Base-by-base conservation (phyloP, 108 stramenopile species). In the Craspedostauros australis region DNA sequence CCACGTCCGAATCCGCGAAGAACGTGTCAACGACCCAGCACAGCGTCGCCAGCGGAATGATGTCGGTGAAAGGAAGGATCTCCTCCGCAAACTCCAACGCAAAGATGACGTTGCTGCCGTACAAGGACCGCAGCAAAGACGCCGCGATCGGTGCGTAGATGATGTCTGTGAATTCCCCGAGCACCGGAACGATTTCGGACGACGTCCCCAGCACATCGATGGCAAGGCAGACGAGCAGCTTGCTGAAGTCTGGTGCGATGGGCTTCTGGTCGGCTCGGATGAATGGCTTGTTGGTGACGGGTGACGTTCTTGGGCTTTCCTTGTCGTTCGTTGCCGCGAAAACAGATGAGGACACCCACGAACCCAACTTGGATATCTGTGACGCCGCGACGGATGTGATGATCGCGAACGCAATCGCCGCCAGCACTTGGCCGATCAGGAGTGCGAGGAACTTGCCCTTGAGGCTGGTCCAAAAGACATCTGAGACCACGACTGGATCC, bases 31-130 rank as follows among this genome's bases (percentile, higher is more conserved):
- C 51, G 7, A 75, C 73, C 85, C 85, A 86, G 34, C 65, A 78
- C 45, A 82, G 75, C 1, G 84, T 86, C 7, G 84, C 84, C n/a
- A 86, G 58, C 1, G 84, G 84, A 12, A 86, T 34, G 11, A 86
- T 52, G 66, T 86, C 84, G n/a, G 84, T 86, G 54, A 86, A 79
- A 22, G 85, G 85, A 23, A 86, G 47, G n/a, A 86, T 82, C 40
- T 86, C 85, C 62, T 86, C 85, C 7, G 66, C 73, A 49, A 86
- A 77, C 36, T 86, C 85, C 21, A 86, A 49, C 28, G 56, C 46
- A 45, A 86, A 82, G 0, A 82, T 30, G 25, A 82, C 60, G 39
- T 86, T 86, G 60, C 72, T 79, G 24, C 50, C 39, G 54, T 68
- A 86, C 16, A 82, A 51, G 14, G 57, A 67, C 19, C 75, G 66